Percentiles rank a stretch among this genome's conserved stretches.
These are phyloP conservation scores for Pyrenochaeta sp. DNA, from an alignment of 2,329 filamentous ascomycete genomes.

Conservation along the genomic window DNA sequence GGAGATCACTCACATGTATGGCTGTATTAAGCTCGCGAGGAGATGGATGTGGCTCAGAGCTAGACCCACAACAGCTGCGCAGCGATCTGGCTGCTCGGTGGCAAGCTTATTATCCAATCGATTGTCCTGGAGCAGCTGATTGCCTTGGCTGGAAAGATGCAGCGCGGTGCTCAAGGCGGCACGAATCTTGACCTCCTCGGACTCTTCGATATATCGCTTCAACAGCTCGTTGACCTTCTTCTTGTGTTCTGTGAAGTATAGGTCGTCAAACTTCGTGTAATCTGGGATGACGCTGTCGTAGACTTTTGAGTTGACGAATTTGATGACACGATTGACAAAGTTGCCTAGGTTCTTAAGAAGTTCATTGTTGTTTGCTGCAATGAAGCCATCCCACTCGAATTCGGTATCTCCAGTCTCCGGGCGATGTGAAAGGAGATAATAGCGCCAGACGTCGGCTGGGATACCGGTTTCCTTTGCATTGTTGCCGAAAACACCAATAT, in stretches of 20 bases:
- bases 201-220: constrained; percentile 70
- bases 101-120: constrained; percentile 69
- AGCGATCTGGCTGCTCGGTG: constrained; percentile 65
- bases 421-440: constrained; percentile 85
- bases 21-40: constrained; percentile 78
- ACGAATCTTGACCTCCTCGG: constrained; percentile 77
- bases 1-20: constrained; percentile 70
- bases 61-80: constrained; percentile 74
- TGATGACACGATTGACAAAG: constrained; percentile 67
- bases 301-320: constrained; percentile 74
- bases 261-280: constrained; percentile 63
- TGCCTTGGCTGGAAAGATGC: constrained; percentile 69
- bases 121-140: constrained; percentile 66
- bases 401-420: constrained; percentile 88
- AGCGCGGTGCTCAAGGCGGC: constrained; percentile 71
- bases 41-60: constrained; percentile 85
- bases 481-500: constrained; percentile 90
- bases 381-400: constrained; percentile 88
- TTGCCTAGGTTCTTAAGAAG: constrained; percentile 77
- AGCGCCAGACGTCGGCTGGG: constrained; percentile 88
- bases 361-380: constrained; percentile 86
- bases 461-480: constrained; percentile 88
- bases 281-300: constrained; percentile 75
- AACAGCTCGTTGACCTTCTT: constrained; percentile 72
- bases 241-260: constrained; percentile 55